phyloP scores from a whole-genome alignment of 768 basidiomycete genomes.

The Leucocoprinus leucothites region DNA sequence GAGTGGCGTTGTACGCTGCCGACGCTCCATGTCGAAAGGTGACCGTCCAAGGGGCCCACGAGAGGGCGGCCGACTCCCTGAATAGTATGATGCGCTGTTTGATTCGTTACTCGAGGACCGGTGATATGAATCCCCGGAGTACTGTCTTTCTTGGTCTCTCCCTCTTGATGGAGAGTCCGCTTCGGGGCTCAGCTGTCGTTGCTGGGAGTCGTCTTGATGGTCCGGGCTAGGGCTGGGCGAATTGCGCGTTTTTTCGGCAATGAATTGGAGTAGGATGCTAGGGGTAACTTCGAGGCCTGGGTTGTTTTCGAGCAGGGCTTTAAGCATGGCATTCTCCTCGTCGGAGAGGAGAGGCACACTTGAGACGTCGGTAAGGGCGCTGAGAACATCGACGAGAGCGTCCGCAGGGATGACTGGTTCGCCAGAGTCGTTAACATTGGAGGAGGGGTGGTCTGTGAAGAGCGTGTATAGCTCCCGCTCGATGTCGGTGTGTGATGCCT shows the following conservation, averaged over 20 bases:
- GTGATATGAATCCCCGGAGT: slow-evolving; percentile 12
- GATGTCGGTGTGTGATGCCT: slow-evolving; percentile 41
- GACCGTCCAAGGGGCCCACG: slow-evolving; percentile 47
- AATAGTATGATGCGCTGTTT: slow-evolving; percentile 35
- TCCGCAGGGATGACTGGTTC: slow-evolving; percentile 68
- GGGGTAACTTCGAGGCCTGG: slow-evolving; percentile 71
- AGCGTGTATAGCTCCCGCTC: slow-evolving; percentile 66
- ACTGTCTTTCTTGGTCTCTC: slow-evolving; percentile 26
- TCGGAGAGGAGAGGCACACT: slow-evolving; percentile 56
- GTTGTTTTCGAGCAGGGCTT: slow-evolving; percentile 51
- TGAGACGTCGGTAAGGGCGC: slow-evolving; percentile 57
- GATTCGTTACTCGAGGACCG: slow-evolving; percentile 63
- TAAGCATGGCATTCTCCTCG: slow-evolving; percentile 61
- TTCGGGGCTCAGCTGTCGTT: slow-evolving; percentile 1
- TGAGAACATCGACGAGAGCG: slow-evolving; percentile 68
- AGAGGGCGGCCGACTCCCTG: slow-evolving; percentile 51
- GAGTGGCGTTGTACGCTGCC: slow-evolving; percentile 72
- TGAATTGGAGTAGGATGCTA: slow-evolving; percentile 56
- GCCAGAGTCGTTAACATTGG: slow-evolving; percentile 53
- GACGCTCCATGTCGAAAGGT: slow-evolving; percentile 63
- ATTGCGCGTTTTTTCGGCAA: slow-evolving; percentile 57
- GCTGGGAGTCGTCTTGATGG: slow-evolving; percentile 23
- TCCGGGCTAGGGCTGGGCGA: slow-evolving; percentile 39
- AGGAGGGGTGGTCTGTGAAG: slow-evolving; percentile 62
- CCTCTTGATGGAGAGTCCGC: slow-evolving; percentile 31